A percentile compares a stretch with the other conserved stretches of the same genome.
phyloP scores from a whole-genome alignment of 768 basidiomycete genomes.

The Suillus alpinus region DNA sequence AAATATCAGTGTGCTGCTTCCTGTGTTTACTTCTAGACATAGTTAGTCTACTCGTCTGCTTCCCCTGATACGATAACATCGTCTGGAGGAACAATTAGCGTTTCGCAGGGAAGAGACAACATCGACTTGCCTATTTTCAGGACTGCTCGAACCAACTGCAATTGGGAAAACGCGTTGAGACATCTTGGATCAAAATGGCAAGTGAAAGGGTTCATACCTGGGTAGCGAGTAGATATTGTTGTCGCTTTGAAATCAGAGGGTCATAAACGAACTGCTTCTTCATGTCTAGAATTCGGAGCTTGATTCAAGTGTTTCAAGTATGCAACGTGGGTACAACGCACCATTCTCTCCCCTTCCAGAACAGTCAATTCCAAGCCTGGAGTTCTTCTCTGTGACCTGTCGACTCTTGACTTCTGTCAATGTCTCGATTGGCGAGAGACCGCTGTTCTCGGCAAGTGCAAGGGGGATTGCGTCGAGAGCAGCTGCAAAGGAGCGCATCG shows the following conservation, averaged over 20 bases:
- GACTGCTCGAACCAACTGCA: conserved; percentile 77
- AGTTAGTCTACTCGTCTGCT: conserved; percentile 54
- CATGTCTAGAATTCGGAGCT: conserved; percentile 66
- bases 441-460: conserved; percentile 97
- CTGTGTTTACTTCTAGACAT: conserved; percentile 14
- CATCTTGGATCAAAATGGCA: neutral
- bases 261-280: conserved; percentile 96
- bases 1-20: conserved; percentile 14
- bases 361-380: conserved; percentile 92
- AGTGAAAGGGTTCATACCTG: conserved; percentile 51
- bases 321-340: conserved; percentile 31
- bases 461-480: conserved; percentile 95
- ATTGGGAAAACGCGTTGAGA: conserved; percentile 7
- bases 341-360: conserved; percentile 83
- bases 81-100: conserved; percentile 40
- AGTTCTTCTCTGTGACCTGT: conserved; percentile 83
- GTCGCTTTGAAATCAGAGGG: conserved; percentile 94
- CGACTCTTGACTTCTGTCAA: conserved; percentile 93
- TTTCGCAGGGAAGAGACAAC: neutral
- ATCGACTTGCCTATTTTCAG: conserved; percentile 74
- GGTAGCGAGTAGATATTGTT: conserved; percentile 96
- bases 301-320: neutral
- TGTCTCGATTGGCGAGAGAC: conserved; percentile 93
- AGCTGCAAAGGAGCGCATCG: conserved; percentile 98
- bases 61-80: conserved; percentile 77